Base-by-base conservation (phyloP, 208 protist genomes). In the Trypanosoma mega region DNA sequence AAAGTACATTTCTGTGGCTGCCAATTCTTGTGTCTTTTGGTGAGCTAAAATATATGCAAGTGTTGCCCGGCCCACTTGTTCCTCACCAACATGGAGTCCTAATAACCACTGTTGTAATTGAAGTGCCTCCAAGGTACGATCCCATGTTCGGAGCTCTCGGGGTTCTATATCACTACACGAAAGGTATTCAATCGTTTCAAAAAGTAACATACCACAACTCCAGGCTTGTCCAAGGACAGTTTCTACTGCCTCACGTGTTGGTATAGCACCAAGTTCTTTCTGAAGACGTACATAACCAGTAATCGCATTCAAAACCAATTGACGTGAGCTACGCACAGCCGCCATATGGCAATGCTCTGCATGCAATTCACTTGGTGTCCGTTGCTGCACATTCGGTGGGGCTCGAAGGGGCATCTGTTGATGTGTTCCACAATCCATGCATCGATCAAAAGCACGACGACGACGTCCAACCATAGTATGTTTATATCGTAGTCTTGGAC, bases 191-290 rank as follows among this genome's bases (percentile, higher is more conserved):
- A 93, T 84, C 4, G 81, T 92, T 39, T 96, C 85, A 69, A 85
- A 96, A 21, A 96, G 81, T 46, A 96, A 66, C 82, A 96, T 83
- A 30, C 90, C 90, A 68, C 86, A 93, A 50, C 85, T 86, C 84
- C 86, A 93, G 8, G 90, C 86, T 68, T 96, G 86, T 8, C 90
- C 90, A 45, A 96, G 76, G 26, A 96, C 77, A 2, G 78, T 80
- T 57, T 96, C 90, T 34, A 96, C 78, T 55, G 78, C 75, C 21
- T 80, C 75, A 49, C 78, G 71, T 46, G 80, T 88, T 33, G 86
- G 90, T 23, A 31, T 50, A 36, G 76, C 68, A 34, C 76, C 78
- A 56, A 83, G 73, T 53, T 90, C 80, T 21, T 67, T 72, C 64
- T 96, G 84, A 56, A 91, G 60, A 41, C 84, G 77, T 47, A 74